Conservation (phyloP, 257 asterid genomes). For the Plantago ovata region DNA sequence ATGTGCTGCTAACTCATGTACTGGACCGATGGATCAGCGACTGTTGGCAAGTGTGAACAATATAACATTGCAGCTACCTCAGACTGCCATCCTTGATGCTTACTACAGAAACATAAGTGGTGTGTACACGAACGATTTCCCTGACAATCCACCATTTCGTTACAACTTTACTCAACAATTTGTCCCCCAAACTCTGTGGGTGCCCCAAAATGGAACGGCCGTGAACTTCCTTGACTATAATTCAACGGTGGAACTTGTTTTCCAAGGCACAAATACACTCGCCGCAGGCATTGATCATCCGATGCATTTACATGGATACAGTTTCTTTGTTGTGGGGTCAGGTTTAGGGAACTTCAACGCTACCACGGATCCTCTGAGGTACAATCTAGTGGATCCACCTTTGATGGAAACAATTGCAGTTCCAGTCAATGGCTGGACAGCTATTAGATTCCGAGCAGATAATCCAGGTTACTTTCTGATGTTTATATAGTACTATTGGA, state of each 20-base stretch:
- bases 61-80: too few species aligned
- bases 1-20: too few species aligned
- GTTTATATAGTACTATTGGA: too few species aligned
- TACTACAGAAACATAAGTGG: too few species aligned
- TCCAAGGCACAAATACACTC: constrained; percentile 30
- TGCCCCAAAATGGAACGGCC: constrained; percentile 23
- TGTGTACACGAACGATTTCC: constrained; percentile 4
- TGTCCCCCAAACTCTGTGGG: constrained; percentile 18
- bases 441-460: too few species aligned
- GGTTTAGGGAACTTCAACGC: constrained; percentile 33
- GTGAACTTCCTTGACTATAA: constrained; percentile 21
- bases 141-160: constrained; percentile 16
- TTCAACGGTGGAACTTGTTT: constrained; percentile 29
- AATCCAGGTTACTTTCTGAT: too few species aligned
- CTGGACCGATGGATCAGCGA: too few species aligned
- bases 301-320: constrained; percentile 37
- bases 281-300: constrained; percentile 25
- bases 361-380: constrained; percentile 23
- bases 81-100: too few species aligned
- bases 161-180: constrained; percentile 14
- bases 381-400: constrained; percentile 39
- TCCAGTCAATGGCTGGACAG: constrained; percentile 8
- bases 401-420: constrained; percentile 33
- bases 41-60: too few species aligned
- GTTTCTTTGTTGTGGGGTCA: constrained; percentile 36